Evolutionary conservation across 2,329 filamentous ascomycete genomes (phyloP).

Genomic region (Alternaria sp.): DNA sequence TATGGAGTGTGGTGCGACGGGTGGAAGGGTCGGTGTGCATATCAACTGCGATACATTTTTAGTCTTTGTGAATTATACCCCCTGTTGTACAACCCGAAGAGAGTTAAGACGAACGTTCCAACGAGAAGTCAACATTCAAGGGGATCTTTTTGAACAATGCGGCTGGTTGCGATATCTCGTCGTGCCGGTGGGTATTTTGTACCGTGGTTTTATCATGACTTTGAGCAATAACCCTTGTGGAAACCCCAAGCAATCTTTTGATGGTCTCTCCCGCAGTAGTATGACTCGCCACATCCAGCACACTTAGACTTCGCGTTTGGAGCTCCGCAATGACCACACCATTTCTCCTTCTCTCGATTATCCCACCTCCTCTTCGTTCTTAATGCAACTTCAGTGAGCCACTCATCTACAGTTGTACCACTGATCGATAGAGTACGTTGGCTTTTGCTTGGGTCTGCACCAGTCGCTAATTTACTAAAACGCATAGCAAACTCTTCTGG

Average conservation of each 20-base stretch:
- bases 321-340: conserved; percentile 12
- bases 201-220: not conserved
- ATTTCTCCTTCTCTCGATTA: not conserved
- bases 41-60: not conserved
- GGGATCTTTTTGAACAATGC: not conserved
- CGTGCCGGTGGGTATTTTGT: not conserved
- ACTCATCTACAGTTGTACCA: conserved; percentile 4
- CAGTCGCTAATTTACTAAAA: conserved; percentile 6
- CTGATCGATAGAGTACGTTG: not conserved
- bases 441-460: conserved; percentile 4
- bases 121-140: not conserved
- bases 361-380: conserved; percentile 6
- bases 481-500: conserved; percentile 6
- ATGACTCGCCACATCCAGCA: conserved; percentile 7
- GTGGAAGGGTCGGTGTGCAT: not conserved
- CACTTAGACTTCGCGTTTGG: conserved; percentile 5
- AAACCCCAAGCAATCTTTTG: conserved; percentile 5
- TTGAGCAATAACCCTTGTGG: conserved; percentile 9
- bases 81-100: not conserved
- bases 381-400: conserved; percentile 8
- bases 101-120: not conserved
- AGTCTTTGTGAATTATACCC: conserved; percentile 3
- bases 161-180: not conserved
- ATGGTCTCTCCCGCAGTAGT: conserved; percentile 8
- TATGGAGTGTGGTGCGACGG: not conserved